Evolutionary conservation across 2,329 filamentous ascomycete species (phyloP).

Genomic region (Botrytis deweyae): DNA sequence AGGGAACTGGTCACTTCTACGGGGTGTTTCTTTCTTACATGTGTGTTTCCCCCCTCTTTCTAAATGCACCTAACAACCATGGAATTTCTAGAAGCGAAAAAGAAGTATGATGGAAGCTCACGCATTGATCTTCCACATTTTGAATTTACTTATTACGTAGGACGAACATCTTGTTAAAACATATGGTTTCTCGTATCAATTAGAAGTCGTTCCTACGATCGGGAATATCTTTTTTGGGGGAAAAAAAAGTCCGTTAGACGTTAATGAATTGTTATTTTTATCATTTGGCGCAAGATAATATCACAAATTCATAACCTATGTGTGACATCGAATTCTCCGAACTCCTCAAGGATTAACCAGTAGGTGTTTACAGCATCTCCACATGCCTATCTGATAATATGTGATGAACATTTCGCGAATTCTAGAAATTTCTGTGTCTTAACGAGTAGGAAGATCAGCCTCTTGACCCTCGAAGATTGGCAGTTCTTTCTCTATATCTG

Average conservation of each 20-base stretch:
- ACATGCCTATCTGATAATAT: slow-evolving; percentile 1
- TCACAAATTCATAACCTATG: neutral
- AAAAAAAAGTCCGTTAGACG: neutral
- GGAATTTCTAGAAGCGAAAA: slow-evolving; percentile 8
- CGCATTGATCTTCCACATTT: neutral
- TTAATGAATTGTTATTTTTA: neutral
- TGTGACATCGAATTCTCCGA: neutral
- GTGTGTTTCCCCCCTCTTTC: neutral
- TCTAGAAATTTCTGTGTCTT: slow-evolving; percentile 3
- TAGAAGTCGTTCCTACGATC: neutral
- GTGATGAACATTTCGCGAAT: neutral
- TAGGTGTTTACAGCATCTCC: slow-evolving; percentile 3
- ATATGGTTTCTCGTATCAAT: neutral
- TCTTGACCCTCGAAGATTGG: slow-evolving; percentile 84
- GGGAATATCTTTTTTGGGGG: too few species aligned
- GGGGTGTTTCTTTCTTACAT: neutral
- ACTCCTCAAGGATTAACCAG: slow-evolving; percentile 2
- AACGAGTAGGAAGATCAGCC: slow-evolving; percentile 34
- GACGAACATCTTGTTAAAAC: neutral
- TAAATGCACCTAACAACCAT: neutral
- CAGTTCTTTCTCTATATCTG: slow-evolving; percentile 71
- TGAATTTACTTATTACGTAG: neutral
- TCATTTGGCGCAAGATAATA: neutral
- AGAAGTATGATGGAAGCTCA: neutral
- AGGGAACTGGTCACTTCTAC: neutral